phyloP scores from a whole-genome alignment of 108 stramenopile species.

The Nitzschia palea region DNA sequence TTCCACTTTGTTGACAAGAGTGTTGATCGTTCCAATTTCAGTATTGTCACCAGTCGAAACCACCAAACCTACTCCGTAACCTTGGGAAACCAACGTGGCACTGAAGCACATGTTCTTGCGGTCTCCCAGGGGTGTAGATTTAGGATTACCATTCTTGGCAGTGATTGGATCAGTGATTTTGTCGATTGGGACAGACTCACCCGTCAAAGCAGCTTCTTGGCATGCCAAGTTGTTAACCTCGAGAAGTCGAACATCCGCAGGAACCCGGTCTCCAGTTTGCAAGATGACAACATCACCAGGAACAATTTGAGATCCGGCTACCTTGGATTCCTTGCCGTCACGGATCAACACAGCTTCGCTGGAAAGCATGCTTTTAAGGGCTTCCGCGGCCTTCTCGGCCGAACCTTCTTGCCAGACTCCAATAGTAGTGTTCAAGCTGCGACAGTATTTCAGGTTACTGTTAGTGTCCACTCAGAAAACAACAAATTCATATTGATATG shows the following conservation, averaged over 20 bases:
- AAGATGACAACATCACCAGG: slow-evolving; percentile 78
- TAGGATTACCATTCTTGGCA: slow-evolving; percentile 35
- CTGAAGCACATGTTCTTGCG: slow-evolving; percentile 85
- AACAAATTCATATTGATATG: neutral
- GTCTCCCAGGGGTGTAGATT: slow-evolving; percentile 77
- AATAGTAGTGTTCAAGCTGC: slow-evolving; percentile 69
- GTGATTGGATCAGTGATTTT: slow-evolving; percentile 63
- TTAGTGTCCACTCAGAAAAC: neutral
- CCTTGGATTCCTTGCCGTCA: slow-evolving; percentile 64
- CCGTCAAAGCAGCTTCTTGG: slow-evolving; percentile 90
- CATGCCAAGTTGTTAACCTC: slow-evolving; percentile 67
- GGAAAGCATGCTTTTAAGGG: slow-evolving; percentile 80
- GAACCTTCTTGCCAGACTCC: slow-evolving; percentile 85
- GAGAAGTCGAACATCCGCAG: slow-evolving; percentile 88
- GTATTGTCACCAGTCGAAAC: slow-evolving; percentile 84
- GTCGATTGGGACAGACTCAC: slow-evolving; percentile 88
- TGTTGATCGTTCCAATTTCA: slow-evolving; percentile 95
- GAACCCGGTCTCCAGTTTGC: slow-evolving; percentile 73
- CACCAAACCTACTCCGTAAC: slow-evolving; percentile 82
- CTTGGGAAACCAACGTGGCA: slow-evolving; percentile 90
- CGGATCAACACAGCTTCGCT: slow-evolving; percentile 70
- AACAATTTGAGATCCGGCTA: slow-evolving; percentile 62
- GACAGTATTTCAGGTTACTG: neutral
- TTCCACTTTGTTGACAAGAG: slow-evolving; percentile 75
- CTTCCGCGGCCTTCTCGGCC: slow-evolving; percentile 78